Evolutionary conservation across 164 flowering plant genomes (phyloP), one percentile per base, ranked within the genome.

Genomic region (Nymphaea colorata): DNA sequence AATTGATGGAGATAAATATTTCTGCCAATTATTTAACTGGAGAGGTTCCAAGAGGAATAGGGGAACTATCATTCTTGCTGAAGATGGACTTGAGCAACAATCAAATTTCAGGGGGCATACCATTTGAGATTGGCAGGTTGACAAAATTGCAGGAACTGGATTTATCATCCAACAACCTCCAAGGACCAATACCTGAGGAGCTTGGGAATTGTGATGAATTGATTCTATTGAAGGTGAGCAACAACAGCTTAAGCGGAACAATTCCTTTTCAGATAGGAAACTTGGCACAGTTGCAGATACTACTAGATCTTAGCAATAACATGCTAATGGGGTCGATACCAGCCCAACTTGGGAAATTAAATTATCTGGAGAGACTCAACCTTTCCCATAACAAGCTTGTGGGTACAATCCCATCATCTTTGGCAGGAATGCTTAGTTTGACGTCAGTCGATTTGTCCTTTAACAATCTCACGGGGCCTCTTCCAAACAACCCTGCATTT

Each of bases 381-480:
- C 69, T 78, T 11, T 75, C 78, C 41, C 61, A 73, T 65, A 78
- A 75, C 63, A 51, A 17, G 42, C 69, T 78, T 5, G 63, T 76
- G 2, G 78, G 81, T 36, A 3, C 61, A 6, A 66, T 75, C 55
- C 72, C 76, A 16, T 36, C 74, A 4, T 2, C 74, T 6, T 59
- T 75, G 36, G 12, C 57, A 7, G 74, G 44, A 10, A 44, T 78
- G 74, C 1, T 3, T 6, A 73, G 78, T 51, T 67, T 78, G 59
- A 63, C 16, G 53, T 66, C 44, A 2, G 70, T 70, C 60, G 74
- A 78, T 60, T 59, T 78, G 62, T 78, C 80, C 43, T 41, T 67
- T 42, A 78, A 78, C 66, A 42, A 62, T 18, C 70, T 78, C 5
- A 65, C 57, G 18, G 80, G 80, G 6, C 74, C 78, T 10, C 63